These are phyloP conservation scores for Desmodesmus armatus DNA, from an alignment of 139 green algal genomes.

Conservation along the genomic window DNA sequence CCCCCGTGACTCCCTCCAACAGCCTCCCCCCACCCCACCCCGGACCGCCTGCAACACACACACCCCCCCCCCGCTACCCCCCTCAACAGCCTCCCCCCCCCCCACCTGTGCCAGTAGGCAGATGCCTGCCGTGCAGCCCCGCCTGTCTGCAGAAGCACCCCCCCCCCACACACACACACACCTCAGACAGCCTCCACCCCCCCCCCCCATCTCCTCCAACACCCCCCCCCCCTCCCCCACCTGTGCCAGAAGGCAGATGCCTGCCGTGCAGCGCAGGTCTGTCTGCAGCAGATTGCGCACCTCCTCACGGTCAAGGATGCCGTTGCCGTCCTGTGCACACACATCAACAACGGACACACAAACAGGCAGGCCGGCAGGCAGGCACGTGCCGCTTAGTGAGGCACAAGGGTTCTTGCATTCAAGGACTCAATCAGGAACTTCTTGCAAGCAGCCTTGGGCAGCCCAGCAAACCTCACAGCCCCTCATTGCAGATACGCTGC, in stretches of 20 bases:
- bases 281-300: constrained; percentile 8
- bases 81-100: neutral
- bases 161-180: too few species aligned
- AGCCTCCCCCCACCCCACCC: neutral
- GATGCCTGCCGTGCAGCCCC: neutral
- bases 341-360: neutral
- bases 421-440: too few species aligned
- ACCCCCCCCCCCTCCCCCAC: neutral
- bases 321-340: constrained; percentile 32
- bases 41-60: neutral
- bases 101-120: neutral
- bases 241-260: constrained; percentile 24
- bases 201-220: too few species aligned
- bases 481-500: too few species aligned
- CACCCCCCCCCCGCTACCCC: too few species aligned
- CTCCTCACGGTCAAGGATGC: constrained; percentile 13
- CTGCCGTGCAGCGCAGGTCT: neutral
- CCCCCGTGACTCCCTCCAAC: neutral
- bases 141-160: neutral
- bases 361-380: too few species aligned
- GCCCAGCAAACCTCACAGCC: too few species aligned
- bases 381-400: too few species aligned
- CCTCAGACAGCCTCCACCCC: too few species aligned
- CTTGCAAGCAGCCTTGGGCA: too few species aligned
- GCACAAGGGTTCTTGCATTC: too few species aligned